These are phyloP conservation scores for Astragalus glycyphyllos DNA, from an alignment of 306 rosid genomes.

Conservation along the genomic window DNA sequence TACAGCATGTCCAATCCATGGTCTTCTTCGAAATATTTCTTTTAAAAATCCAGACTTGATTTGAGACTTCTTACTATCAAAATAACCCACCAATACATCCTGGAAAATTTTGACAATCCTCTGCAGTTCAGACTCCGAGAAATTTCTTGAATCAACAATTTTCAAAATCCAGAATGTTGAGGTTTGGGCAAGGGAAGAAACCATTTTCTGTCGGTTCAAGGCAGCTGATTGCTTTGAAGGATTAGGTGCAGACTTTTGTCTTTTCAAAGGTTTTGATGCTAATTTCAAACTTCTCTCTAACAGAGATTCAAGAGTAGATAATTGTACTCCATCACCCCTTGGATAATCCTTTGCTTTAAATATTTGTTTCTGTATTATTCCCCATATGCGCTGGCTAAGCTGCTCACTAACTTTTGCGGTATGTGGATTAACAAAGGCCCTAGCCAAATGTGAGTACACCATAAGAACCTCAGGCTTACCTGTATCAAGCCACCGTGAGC, in stretches of 20 bases:
- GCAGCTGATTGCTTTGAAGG: constrained; percentile 69
- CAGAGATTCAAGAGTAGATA: constrained; percentile 74
- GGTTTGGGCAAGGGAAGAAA: constrained; percentile 71
- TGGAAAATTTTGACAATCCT: constrained; percentile 62
- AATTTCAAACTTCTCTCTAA: constrained; percentile 78
- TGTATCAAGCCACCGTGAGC: constrained; percentile 42
- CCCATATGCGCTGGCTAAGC: constrained; percentile 94
- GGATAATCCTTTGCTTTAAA: constrained; percentile 87
- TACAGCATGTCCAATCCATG: constrained; percentile 79
- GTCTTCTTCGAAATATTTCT: constrained; percentile 75
- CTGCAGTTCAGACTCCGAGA: constrained; percentile 59
- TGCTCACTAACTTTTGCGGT: constrained; percentile 87
- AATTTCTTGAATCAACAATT: constrained; percentile 73
- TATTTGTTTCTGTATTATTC: constrained; percentile 79
- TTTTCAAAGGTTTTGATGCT: constrained; percentile 83
- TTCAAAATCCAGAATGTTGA: constrained; percentile 89
- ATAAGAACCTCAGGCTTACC: constrained; percentile 82
- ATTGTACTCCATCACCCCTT: constrained; percentile 70
- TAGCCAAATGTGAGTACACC: constrained; percentile 78
- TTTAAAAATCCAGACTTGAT: constrained; percentile 75
- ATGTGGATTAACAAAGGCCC: constrained; percentile 72
- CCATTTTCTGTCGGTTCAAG: constrained; percentile 71
- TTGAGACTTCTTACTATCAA: constrained; percentile 78
- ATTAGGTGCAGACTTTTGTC: constrained; percentile 62
- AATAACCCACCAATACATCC: constrained; percentile 60